phyloP scores from a whole-genome alignment of 345 rosid species.

The Eutrema heterophyllum region DNA sequence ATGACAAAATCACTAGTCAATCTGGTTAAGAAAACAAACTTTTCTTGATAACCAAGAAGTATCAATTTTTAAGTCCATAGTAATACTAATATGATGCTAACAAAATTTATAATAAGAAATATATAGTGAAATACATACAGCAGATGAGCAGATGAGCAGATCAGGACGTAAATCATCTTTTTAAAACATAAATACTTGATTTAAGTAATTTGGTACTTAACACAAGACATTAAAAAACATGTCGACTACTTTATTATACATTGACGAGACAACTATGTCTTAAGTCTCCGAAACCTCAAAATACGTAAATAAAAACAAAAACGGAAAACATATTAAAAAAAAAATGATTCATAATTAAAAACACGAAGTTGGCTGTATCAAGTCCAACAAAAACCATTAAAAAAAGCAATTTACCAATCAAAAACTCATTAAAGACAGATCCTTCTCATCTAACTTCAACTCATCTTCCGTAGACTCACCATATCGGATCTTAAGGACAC shows the following conservation, averaged over 20 bases:
- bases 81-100: neutral
- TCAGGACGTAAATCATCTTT: neutral
- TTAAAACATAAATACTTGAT: neutral
- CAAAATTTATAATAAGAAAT: neutral
- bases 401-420: neutral
- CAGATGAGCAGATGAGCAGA: neutral
- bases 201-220: neutral
- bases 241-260: neutral
- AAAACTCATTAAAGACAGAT: constrained; percentile 20
- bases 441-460: constrained; percentile 18
- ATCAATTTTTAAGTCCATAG: neutral
- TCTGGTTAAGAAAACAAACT: neutral
- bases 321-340: neutral
- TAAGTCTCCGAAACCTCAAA: neutral
- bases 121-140: neutral
- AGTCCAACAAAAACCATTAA: constrained; percentile 7
- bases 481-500: neutral
- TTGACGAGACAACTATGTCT: neutral
- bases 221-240: neutral
- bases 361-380: constrained; percentile 8
- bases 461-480: neutral
- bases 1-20: neutral
- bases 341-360: neutral
- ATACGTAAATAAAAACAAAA: neutral
- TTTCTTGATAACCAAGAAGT: neutral